Percentiles rank a stretch among this genome's conserved stretches.
Conservation (phyloP, 768 basidiomycete genomes). For the Pisolithus marmoratus region DNA sequence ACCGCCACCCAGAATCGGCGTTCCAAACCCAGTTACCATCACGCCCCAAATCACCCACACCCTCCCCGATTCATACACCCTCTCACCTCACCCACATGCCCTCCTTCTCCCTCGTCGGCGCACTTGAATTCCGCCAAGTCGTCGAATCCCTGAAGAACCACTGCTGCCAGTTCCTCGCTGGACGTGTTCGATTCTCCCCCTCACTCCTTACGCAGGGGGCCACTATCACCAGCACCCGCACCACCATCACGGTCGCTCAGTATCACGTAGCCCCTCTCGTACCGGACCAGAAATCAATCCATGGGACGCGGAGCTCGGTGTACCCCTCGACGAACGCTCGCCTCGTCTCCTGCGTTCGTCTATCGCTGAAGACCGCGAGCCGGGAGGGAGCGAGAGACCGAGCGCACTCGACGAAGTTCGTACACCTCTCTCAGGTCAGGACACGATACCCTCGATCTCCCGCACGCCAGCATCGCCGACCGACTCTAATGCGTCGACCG, state of each 20-base stretch:
- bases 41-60: slow-evolving; percentile 38
- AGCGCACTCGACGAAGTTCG: slow-evolving; percentile 12
- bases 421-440: slow-evolving; percentile 18
- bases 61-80: slow-evolving; percentile 41
- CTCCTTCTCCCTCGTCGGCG: slow-evolving; percentile 88
- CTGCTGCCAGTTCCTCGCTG: slow-evolving; percentile 52
- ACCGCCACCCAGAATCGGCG: slow-evolving; percentile 29
- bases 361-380: slow-evolving; percentile 13
- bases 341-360: slow-evolving; percentile 28
- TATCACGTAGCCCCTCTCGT: slow-evolving; percentile 27
- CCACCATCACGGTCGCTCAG: slow-evolving; percentile 24
- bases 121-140: slow-evolving; percentile 92
- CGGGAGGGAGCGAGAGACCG: slow-evolving; percentile 6
- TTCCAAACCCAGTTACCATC: slow-evolving; percentile 37
- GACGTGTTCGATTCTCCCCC: slow-evolving; percentile 57
- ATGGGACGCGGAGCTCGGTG: slow-evolving; percentile 47
- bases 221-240: slow-evolving; percentile 73
- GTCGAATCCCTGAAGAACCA: slow-evolving; percentile 74
- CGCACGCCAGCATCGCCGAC: slow-evolving; percentile 45
- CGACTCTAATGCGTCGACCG: slow-evolving; percentile 37
- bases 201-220: slow-evolving; percentile 72
- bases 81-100: slow-evolving; percentile 51
- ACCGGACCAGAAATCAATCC: slow-evolving; percentile 32
- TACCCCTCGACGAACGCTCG: slow-evolving; percentile 50
- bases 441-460: slow-evolving; percentile 48